phyloP scores from a whole-genome alignment of 495 filamentous ascomycete species.

The Daldinia caldariorum region DNA sequence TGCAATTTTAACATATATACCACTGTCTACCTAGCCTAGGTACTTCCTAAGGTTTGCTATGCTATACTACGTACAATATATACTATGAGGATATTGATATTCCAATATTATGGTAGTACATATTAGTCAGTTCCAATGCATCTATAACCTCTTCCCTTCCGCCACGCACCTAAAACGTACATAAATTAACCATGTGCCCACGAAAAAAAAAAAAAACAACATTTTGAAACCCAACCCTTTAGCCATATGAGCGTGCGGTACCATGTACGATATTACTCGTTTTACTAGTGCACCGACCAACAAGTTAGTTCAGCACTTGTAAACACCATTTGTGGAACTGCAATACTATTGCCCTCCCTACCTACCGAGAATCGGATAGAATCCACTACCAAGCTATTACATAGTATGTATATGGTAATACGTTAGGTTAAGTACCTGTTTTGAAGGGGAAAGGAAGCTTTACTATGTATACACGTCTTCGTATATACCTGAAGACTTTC shows the following conservation, averaged over 20 bases:
- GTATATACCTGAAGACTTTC: background rate
- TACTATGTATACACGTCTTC: too few relatives aligned
- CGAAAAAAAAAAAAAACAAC: background rate
- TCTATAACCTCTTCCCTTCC: background rate
- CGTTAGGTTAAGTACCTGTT: too few relatives aligned
- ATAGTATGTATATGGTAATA: background rate
- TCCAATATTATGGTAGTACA: background rate
- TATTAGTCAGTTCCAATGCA: slow-evolving; percentile 20
- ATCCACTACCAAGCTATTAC: background rate
- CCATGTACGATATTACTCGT: background rate
- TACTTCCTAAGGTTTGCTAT: too few relatives aligned
- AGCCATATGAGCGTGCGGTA: slow-evolving; percentile 15
- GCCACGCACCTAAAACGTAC: background rate
- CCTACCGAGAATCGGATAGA: background rate
- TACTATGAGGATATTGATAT: background rate
- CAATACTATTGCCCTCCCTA: background rate
- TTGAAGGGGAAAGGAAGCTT: background rate
- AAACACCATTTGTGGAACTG: slow-evolving; percentile 3
- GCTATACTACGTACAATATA: too few relatives aligned
- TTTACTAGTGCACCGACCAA: slow-evolving; percentile 1
- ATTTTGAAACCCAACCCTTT: background rate
- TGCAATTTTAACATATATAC: background rate
- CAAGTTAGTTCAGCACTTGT: background rate
- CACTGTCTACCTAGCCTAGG: too few relatives aligned
- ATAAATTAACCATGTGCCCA: slow-evolving; percentile 14